Percentiles rank a stretch among this genome's conserved stretches.
phyloP scores from a whole-genome alignment of 345 rosid genomes.

The Euphorbia tirucalli region DNA sequence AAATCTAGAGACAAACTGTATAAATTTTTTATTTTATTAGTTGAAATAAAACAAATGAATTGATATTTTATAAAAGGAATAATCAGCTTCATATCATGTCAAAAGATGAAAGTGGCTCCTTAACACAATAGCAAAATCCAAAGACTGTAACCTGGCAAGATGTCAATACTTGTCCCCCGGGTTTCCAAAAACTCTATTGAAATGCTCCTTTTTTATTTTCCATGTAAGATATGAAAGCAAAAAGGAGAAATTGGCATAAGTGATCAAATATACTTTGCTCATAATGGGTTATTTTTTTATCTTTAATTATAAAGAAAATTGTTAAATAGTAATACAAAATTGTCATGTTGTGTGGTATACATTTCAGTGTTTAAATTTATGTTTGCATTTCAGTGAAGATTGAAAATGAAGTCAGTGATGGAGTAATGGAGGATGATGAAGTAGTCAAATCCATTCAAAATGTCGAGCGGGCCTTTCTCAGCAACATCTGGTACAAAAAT shows the following conservation, averaged over 20 bases:
- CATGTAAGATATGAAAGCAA: not conserved
- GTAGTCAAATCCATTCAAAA: slow-evolving; percentile 34
- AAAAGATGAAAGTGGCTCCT: slow-evolving; percentile 37
- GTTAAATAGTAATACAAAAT: not conserved
- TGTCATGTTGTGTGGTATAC: not conserved
- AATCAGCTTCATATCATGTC: slow-evolving; percentile 28
- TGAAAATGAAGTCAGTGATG: slow-evolving; percentile 29
- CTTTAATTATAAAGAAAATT: not conserved
- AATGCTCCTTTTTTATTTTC: not conserved
- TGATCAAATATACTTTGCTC: slow-evolving; percentile 1
- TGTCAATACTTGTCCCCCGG: slow-evolving; percentile 4
- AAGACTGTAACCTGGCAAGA: slow-evolving; percentile 43
- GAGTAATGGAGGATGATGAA: slow-evolving; percentile 36
- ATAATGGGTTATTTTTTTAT: slow-evolving; percentile 10
- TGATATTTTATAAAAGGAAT: no score
- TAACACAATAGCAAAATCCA: slow-evolving; percentile 31
- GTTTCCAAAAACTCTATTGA: no score
- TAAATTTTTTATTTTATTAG: no score
- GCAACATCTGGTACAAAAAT: no score
- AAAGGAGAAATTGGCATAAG: slow-evolving; percentile 1
- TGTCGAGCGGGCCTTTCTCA: no score
- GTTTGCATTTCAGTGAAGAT: slow-evolving; percentile 44
- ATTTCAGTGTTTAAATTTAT: not conserved
- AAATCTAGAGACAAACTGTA: no score
- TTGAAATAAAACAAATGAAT: no score